These are phyloP conservation scores for Arabis hirsuta DNA, from an alignment of 345 rosid species.

Conservation along the genomic window DNA sequence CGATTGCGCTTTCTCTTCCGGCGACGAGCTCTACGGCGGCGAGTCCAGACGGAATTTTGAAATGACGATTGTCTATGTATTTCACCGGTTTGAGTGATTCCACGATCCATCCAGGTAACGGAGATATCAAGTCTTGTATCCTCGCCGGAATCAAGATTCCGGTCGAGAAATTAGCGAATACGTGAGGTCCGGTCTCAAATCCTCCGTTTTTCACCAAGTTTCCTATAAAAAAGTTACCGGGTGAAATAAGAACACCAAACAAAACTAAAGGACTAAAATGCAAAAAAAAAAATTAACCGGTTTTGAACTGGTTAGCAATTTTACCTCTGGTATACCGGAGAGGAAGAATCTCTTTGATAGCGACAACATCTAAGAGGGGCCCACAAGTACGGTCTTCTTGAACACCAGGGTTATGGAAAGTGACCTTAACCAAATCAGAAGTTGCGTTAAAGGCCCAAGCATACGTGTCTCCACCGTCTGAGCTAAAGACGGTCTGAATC, in stretches of 20 bases:
- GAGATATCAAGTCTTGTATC: constrained; percentile 57
- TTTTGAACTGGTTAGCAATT: constrained; percentile 13
- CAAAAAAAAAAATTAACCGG: constrained; percentile 3
- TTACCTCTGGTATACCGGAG: constrained; percentile 50
- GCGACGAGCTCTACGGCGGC: constrained; percentile 72
- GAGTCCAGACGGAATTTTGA: constrained; percentile 60
- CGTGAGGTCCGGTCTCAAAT: constrained; percentile 77
- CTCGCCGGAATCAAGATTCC: constrained; percentile 78
- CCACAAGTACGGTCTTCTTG: constrained; percentile 90
- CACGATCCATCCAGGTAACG: constrained; percentile 86
- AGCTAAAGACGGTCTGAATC: constrained; percentile 77
- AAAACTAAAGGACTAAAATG: constrained; percentile 11
- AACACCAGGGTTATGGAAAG: constrained; percentile 78
- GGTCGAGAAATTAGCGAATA: constrained; percentile 78
- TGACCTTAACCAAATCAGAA: constrained; percentile 54
- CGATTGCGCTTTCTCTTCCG: constrained; percentile 91
- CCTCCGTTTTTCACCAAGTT: constrained; percentile 80
- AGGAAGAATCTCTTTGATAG: constrained; percentile 76
- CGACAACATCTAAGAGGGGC: constrained; percentile 80
- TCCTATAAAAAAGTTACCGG: constrained; percentile 19
- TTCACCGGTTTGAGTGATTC: constrained; percentile 87
- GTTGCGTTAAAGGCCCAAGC: constrained; percentile 70
- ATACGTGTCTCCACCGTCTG: constrained; percentile 81
- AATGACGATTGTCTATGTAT: constrained; percentile 66
- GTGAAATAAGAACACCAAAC: background rate